Evolutionary conservation across 139 green algal species (phyloP), one percentile per base, ranked within the genome.

Genomic region (Asterochloris erici): DNA sequence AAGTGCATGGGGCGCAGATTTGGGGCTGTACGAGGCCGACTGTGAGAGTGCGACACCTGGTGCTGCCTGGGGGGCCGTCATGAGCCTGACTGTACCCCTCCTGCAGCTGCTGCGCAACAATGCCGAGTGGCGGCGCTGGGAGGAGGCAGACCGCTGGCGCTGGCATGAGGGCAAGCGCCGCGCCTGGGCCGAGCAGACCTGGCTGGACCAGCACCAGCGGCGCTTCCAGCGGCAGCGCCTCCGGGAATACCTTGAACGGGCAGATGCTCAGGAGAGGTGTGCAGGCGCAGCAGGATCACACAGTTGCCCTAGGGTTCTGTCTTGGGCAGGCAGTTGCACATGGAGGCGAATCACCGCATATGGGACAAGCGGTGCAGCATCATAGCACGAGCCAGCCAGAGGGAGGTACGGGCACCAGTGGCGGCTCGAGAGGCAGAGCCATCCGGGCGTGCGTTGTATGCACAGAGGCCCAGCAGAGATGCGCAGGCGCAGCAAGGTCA

Each of bases 61-160:
- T 76, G 23, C 70, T 14, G 15, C 23, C 70, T 29, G 15, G 11
- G 24, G 26, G 14, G 0, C 9, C 21, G 12, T 29, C 21, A 13
- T 27, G 38, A n/a, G 0, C 38, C 70, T 16, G n/a, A 68, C 19
- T 11, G 69, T 21, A 14, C 28, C 17, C 15, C 15, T 12, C 47
- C 12, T 83, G 68, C 79, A 83, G 78, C 26, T 77, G 68, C 63
- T 95, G 70, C 90, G 91, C 81, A 81, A 79, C 79, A 86, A 94
- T 61, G 75, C 84, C 16, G 93, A 96, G 86, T 96, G 93, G 93
- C 87, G 85, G 74, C 82, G 91, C 26, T 94, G 86, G 84, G 85
- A 94, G 91, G 87, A 92, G 83, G 81, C 84, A n/a, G 91, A 93
- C 13, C 88, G 92, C 82, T 93, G 91, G 89, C 79, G 83, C 69